phyloP scores from a whole-genome alignment of 116 monocot species.

The Iris pallida region DNA sequence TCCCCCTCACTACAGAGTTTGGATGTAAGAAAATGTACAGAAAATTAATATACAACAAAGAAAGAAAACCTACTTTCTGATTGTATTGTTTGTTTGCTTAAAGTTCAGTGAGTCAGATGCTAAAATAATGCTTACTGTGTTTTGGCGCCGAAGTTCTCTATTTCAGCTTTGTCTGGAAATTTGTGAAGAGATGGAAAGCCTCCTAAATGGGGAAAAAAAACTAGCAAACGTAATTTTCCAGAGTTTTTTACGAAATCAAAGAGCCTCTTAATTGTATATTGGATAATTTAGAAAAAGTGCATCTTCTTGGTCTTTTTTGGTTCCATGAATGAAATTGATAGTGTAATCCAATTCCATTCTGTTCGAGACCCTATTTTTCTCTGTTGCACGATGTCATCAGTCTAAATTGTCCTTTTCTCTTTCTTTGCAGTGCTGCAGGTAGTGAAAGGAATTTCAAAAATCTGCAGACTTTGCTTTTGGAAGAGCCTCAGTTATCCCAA shows the following conservation, averaged over 20 bases:
- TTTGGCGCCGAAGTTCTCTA: not conserved
- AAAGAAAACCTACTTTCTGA: not conserved
- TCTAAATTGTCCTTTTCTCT: not conserved
- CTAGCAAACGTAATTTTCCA: no score
- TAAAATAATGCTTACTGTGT: not conserved
- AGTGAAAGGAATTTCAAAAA: slow-evolving; percentile 13
- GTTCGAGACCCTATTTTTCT: not conserved
- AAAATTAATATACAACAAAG: not conserved
- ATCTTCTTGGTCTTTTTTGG: not conserved
- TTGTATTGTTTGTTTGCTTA: no score
- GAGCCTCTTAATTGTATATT: not conserved
- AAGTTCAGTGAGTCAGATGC: not conserved
- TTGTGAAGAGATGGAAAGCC: no score
- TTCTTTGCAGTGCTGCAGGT: slow-evolving; percentile 2
- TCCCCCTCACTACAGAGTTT: not conserved
- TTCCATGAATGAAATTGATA: not conserved
- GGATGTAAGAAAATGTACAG: not conserved
- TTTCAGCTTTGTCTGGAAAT: not conserved
- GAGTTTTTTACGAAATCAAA: not conserved
- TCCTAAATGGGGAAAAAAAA: no score
- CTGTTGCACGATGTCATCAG: not conserved
- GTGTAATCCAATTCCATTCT: not conserved
- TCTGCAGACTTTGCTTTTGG: slow-evolving; percentile 56
- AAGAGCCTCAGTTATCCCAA: slow-evolving; percentile 74
- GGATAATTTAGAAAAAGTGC: not conserved